Base-by-base conservation (phyloP, 1,284 basidiomycete species). In the Tilletia caries region DNA sequence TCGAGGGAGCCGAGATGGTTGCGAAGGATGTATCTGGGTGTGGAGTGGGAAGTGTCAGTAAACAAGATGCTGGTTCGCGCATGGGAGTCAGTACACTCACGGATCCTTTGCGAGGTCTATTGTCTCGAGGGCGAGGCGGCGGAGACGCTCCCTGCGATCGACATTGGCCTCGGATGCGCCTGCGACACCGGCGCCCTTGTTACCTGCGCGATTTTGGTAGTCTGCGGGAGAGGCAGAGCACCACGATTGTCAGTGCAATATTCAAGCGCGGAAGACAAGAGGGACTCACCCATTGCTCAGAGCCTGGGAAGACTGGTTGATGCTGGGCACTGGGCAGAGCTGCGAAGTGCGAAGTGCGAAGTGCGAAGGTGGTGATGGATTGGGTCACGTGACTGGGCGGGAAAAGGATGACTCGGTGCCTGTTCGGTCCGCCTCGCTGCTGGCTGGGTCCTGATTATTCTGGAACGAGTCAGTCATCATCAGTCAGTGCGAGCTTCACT, bases 1-100 rank as follows among this genome's bases (percentile, higher is more conserved):
- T 98, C 96, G 67, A 98, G 89, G 10, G 94, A 96, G 54, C 96
- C 88, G 69, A 98, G 88, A 84, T 98, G 96, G 85, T 98, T 99
- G 84, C 94, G 92, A 64, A 99, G 89, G 80, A 98, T 98, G 84
- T 98, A 98, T 41, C 37, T 41, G 37, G n/a, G n/a, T n/a, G n/a
- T n/a, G n/a, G n/a, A n/a, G n/a, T n/a, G n/a, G n/a, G n/a, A n/a
- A n/a, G n/a, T n/a, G n/a, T n/a, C n/a, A n/a, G n/a, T n/a, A n/a
- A n/a, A n/a, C n/a, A n/a, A n/a, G n/a, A n/a, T n/a, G n/a, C n/a
- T n/a, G n/a, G n/a, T n/a, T n/a, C n/a, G n/a, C n/a, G n/a, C n/a
- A n/a, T n/a, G n/a, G n/a, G n/a, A 1, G 1, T 2, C 10, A 41
- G 37, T 41, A 37, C 23, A 25, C 66, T 23, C 64, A 71, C 71